phyloP scores from a whole-genome alignment of 2,329 filamentous ascomycete genomes.

The Raffaelea arxii region DNA sequence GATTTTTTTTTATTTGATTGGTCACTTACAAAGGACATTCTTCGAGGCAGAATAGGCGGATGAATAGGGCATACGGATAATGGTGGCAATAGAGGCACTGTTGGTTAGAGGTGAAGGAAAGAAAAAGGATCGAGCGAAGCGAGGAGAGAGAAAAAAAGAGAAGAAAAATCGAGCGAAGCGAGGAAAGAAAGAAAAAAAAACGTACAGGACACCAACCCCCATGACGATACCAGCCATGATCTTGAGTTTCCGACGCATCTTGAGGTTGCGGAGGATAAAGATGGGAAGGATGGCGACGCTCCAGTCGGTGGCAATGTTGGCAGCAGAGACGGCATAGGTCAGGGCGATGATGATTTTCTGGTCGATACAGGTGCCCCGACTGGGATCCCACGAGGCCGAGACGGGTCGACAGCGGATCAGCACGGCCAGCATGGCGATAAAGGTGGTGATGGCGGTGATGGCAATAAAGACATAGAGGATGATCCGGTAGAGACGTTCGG shows the following conservation, averaged over 20 bases:
- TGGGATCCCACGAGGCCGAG: neutral
- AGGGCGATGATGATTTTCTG: conserved; percentile 1
- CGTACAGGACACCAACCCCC: neutral
- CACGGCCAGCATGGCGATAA: neutral
- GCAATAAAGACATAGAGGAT: neutral
- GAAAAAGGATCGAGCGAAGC: too few relatives aligned
- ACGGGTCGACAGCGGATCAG: neutral
- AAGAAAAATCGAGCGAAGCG: too few relatives aligned
- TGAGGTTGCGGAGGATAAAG: neutral
- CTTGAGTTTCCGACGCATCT: conserved; percentile 1
- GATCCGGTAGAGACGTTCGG: neutral
- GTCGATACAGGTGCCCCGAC: neutral
- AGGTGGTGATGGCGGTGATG: neutral
- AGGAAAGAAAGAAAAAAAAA: neutral
- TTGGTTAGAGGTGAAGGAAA: too few relatives aligned
- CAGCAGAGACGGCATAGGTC: conserved; percentile 1
- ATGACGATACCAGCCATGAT: neutral
- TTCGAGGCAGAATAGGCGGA: neutral
- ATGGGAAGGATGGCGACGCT: neutral
- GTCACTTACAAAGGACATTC: neutral
- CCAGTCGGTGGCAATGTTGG: conserved; percentile 1
- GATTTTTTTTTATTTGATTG: neutral
- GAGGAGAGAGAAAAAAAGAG: too few relatives aligned
- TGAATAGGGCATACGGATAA: neutral
- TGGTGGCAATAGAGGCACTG: neutral